Percentiles rank a stretch among this genome's conserved stretches.
Conservation (phyloP, 352 stramenopile species). For the Elongisporangium undulatum region DNA sequence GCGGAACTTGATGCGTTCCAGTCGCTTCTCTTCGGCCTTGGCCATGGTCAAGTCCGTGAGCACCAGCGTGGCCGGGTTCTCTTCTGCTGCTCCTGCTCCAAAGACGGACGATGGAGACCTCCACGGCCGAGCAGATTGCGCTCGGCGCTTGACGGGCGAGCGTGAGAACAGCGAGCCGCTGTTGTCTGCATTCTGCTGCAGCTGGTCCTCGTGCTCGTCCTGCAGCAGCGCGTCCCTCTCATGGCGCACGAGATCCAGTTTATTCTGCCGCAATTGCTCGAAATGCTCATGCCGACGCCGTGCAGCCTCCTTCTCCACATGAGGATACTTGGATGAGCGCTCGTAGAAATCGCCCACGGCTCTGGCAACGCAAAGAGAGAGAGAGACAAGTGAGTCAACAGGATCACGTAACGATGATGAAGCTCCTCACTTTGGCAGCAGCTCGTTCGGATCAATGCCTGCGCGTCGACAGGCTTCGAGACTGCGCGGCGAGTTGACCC, state of each 20-base stretch:
- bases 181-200: neutral
- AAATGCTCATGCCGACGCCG: constrained; percentile 69
- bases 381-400: neutral
- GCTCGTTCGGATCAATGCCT: constrained; percentile 60
- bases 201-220: neutral
- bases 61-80: constrained; percentile 1
- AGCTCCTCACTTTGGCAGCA: constrained; percentile 42
- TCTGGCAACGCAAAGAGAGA: neutral
- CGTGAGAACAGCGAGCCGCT: neutral
- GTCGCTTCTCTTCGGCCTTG: constrained; percentile 52
- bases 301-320: constrained; percentile 71
- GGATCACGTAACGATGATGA: neutral
- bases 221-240: constrained; percentile 55
- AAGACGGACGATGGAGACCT: constrained; percentile 3
- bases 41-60: constrained; percentile 49
- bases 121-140: constrained; percentile 21
- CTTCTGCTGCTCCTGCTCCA: neutral
- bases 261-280: constrained; percentile 58
- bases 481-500: constrained; percentile 57
- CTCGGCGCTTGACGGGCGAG: constrained; percentile 4
- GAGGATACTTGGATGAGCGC: constrained; percentile 44
- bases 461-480: constrained; percentile 67
- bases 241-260: constrained; percentile 45
- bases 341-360: constrained; percentile 49
- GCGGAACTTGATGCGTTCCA: constrained; percentile 62